Conservation (phyloP, 1,284 basidiomycete genomes). For the Cutaneotrichosporon curvatum region DNA sequence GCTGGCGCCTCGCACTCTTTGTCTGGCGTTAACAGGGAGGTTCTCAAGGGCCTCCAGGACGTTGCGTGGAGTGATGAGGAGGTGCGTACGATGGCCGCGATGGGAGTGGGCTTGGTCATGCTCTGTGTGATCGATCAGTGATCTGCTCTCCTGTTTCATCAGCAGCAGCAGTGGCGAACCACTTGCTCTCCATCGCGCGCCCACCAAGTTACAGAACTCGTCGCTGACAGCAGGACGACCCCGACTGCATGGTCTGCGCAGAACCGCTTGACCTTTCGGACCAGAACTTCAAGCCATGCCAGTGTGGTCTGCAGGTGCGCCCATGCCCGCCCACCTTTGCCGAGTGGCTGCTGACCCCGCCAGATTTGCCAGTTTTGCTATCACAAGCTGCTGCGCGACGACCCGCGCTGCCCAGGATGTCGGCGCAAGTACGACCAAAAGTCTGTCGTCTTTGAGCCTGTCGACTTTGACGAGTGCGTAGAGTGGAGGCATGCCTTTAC, state of each 20-base stretch:
- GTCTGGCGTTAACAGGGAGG: conserved; percentile 41
- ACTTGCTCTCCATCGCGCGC: no score
- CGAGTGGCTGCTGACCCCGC: conserved; percentile 1
- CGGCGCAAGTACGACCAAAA: conserved; percentile 89
- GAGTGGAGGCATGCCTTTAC: background rate
- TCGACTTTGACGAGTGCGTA: conserved; percentile 89
- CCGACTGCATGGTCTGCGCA: conserved; percentile 95
- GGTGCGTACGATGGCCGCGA: conserved; percentile 27
- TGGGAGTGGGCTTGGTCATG: background rate
- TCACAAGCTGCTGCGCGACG: conserved; percentile 96
- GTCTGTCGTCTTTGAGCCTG: conserved; percentile 88
- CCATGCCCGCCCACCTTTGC: no score
- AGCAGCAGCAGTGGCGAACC: conserved; percentile 4
- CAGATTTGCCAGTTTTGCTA: conserved; percentile 99
- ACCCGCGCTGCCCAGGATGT: conserved; percentile 95
- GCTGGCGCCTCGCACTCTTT: conserved; percentile 18
- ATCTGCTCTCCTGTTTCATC: background rate
- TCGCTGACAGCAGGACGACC: conserved; percentile 69
- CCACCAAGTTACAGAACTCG: no score
- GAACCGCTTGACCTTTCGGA: conserved; percentile 99
- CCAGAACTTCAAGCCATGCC: conserved; percentile 98
- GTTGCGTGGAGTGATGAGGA: conserved; percentile 99
- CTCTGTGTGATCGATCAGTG: no score
- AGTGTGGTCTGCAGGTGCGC: conserved; percentile 92
- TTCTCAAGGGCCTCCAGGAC: conserved; percentile 69